Evolutionary conservation across 148 eudicot species (phyloP), one percentile per base, ranked within the genome.

Genomic region (Hydrangea macrophylla): DNA sequence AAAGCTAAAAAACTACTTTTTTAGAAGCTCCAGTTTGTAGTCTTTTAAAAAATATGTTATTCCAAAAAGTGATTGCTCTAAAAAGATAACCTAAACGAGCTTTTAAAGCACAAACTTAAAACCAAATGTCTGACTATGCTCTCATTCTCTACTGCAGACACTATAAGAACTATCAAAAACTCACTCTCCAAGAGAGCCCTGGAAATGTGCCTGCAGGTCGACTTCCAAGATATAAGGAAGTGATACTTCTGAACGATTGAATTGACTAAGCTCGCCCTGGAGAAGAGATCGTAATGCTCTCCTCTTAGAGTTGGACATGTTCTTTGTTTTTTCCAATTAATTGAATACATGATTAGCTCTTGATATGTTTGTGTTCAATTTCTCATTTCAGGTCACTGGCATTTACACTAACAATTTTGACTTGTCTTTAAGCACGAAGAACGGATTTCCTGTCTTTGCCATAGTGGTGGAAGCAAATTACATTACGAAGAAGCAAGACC

Each of bases 221-320:
- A 56, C 92, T 93, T 72, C 98, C 98, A 67, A 85, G 98, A 88
- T 90, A 85, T 74, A 90, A 93, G 80, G 98, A 93, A 85, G 96
- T 90, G 73, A 93, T 93, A 76, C 82, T 93, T 56, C 76, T 93
- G 81, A 93, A 93, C 70, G 97, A 93, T 78, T 81, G 88, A 58
- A 93, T 93, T 51, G 98, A 90, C 65, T 90, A 96, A 82, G 97
- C 98, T 66, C 89, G 98, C 24, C 98, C 97, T 56, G 98, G 98
- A 54, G 98, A 93, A 76, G 98, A 93, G 84, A 93, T 93, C 59
- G 98, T 93, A 86, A 45, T 67, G 51, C 58, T 60, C 77, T 64
- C 9, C 32, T 25, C 27, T 67, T 40, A 25, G 13, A 22, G 12
- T 26, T 35, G 26, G 33, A 23, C n/a, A n/a, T n/a, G n/a, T n/a